A percentile compares a stretch with the other conserved stretches of the same genome.
Conservation (phyloP, 108 stramenopile genomes). For the Cyclotella atomus region DNA sequence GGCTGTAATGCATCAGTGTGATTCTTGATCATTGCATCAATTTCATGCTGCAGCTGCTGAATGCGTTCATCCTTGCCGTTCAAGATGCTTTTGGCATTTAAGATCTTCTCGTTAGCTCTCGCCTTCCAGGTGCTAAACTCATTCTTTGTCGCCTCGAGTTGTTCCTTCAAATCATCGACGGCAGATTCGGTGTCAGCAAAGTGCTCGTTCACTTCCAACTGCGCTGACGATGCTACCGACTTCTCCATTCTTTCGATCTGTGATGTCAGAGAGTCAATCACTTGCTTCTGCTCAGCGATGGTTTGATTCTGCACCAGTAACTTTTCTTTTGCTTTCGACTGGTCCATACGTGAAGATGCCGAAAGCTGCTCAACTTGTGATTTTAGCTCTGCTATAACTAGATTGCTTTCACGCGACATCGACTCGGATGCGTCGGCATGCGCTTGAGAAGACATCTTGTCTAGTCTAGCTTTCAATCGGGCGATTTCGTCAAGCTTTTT, state of each 20-base stretch:
- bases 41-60: slow-evolving; percentile 11
- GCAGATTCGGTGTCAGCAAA: background rate
- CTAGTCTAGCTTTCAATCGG: slow-evolving; percentile 24
- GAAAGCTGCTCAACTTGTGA: background rate
- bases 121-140: slow-evolving; percentile 31
- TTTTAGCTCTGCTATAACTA: background rate
- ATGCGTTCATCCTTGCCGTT: slow-evolving; percentile 31
- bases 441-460: slow-evolving; percentile 1
- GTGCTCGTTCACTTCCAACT: too few relatives aligned
- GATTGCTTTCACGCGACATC: background rate
- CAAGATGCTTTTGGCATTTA: slow-evolving; percentile 13
- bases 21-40: slow-evolving; percentile 4
- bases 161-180: slow-evolving; percentile 1
- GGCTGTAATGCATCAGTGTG: background rate
- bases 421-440: too few relatives aligned
- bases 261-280: background rate
- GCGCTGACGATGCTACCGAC: too few relatives aligned
- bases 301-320: background rate
- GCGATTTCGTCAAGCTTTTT: slow-evolving; percentile 34
- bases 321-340: background rate
- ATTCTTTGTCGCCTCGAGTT: slow-evolving; percentile 18
- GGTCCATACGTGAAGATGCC: background rate
- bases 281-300: background rate
- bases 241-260: slow-evolving; percentile 1
- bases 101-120: slow-evolving; percentile 29